These are phyloP conservation scores for Phytophthora constricta DNA, from an alignment of 352 stramenopile genomes.

Conservation along the genomic window DNA sequence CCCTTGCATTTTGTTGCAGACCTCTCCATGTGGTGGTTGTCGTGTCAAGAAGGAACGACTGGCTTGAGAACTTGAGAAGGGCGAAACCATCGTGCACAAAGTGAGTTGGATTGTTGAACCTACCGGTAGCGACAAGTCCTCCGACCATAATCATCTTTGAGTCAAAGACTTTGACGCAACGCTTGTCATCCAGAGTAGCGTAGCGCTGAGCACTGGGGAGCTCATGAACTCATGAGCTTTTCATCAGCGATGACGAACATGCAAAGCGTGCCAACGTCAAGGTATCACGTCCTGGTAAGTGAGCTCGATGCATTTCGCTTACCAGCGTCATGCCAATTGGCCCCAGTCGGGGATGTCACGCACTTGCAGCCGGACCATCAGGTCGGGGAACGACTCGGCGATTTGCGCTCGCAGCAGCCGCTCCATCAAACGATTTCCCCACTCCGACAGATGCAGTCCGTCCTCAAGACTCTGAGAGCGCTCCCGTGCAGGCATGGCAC, in stretches of 20 bases:
- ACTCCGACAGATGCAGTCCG: conserved; percentile 55
- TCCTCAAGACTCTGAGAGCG: conserved; percentile 45
- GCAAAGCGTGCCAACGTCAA: too few species aligned
- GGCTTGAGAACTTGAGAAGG: too few species aligned
- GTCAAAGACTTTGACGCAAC: neutral
- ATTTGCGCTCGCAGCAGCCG: conserved; percentile 42
- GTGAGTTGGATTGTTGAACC: neutral
- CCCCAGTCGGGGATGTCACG: conserved; percentile 29
- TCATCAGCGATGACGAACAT: too few species aligned
- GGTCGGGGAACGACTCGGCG: conserved; percentile 23
- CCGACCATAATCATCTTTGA: neutral
- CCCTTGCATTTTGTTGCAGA: too few species aligned
- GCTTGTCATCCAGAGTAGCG: too few species aligned
- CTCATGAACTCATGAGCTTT: too few species aligned
- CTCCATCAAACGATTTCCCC: conserved; percentile 54
- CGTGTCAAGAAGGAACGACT: too few species aligned
- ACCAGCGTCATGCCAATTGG: too few species aligned
- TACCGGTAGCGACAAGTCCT: neutral
- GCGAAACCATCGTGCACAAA: neutral
- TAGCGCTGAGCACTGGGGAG: too few species aligned
- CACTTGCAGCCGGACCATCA: conserved; percentile 18
- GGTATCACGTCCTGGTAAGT: too few species aligned
- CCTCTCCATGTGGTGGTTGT: neutral
- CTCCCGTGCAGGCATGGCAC: conserved; percentile 34
- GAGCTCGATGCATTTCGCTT: too few species aligned